Evolutionary conservation across 352 stramenopile genomes (phyloP).

Genomic region (Phytopythium litorale): DNA sequence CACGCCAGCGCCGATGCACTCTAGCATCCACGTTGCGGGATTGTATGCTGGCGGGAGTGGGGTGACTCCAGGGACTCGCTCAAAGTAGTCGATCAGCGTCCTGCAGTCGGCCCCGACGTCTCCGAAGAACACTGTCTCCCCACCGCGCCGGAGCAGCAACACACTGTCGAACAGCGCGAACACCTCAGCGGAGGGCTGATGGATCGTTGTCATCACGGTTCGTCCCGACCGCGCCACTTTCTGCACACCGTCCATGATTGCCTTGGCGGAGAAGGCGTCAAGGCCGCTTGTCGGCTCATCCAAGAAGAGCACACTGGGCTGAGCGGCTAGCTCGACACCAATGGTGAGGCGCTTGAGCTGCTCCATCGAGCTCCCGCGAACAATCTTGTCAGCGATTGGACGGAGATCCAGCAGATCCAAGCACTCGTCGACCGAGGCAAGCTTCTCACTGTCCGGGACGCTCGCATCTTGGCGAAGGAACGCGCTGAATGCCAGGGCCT

Average conservation of each 20-base stretch:
- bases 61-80: constrained; percentile 27
- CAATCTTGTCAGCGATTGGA: constrained; percentile 41
- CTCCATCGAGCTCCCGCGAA: constrained; percentile 37
- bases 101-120: constrained; percentile 30
- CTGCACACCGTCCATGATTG: constrained; percentile 56
- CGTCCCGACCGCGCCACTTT: constrained; percentile 62
- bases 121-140: constrained; percentile 50
- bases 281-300: constrained; percentile 63
- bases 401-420: constrained; percentile 75
- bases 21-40: constrained; percentile 87
- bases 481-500: constrained; percentile 89
- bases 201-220: constrained; percentile 63
- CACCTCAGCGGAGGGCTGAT: constrained; percentile 33
- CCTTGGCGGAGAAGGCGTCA: constrained; percentile 63
- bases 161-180: constrained; percentile 87
- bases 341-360: constrained; percentile 55
- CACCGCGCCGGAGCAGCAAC: constrained; percentile 64
- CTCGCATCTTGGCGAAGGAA: constrained; percentile 57
- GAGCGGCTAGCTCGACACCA: constrained; percentile 38
- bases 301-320: constrained; percentile 48
- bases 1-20: constrained; percentile 46
- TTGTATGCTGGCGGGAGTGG: constrained; percentile 28
- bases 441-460: constrained; percentile 30
- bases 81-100: constrained; percentile 48
- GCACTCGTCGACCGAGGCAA: constrained; percentile 64